Evolutionary conservation across 192 early-diverging fungal species (phyloP).

Genomic region (Coemansia sp.): DNA sequence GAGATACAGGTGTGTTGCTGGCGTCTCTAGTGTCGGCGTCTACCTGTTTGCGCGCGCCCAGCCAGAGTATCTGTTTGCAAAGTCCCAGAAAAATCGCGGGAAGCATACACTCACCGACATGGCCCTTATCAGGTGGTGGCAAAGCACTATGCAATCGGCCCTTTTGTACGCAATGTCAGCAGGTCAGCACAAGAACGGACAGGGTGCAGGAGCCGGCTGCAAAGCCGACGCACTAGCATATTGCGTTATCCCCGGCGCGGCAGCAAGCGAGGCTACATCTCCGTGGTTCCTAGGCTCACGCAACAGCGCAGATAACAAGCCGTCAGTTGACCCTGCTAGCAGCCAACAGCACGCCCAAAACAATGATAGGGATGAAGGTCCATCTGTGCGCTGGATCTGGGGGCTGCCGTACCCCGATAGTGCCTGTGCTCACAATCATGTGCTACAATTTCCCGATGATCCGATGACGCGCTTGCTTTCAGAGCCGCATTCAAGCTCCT

Average conservation of each 20-base stretch:
- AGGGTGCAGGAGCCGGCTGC: not conserved
- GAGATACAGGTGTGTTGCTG: conserved; percentile 20
- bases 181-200: not conserved
- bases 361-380: not conserved
- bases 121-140: conserved; percentile 79
- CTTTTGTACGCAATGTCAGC: conserved; percentile 15
- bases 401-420: conserved; percentile 32
- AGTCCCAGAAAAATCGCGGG: conserved; percentile 63
- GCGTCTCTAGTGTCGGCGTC: conserved; percentile 26
- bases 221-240: conserved; percentile 13
- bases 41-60: conserved; percentile 84
- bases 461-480: conserved; percentile 51
- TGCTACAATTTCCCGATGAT: conserved; percentile 55
- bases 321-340: not conserved
- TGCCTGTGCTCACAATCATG: conserved; percentile 38
- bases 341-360: not conserved
- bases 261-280: conserved; percentile 16
- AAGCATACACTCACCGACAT: conserved; percentile 71
- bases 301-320: not conserved
- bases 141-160: conserved; percentile 47
- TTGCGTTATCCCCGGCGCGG: conserved; percentile 40
- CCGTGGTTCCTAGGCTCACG: conserved; percentile 18
- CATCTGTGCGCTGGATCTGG: conserved; percentile 36
- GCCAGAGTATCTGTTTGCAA: conserved; percentile 82
- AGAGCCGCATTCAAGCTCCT: conserved; percentile 24